A percentile compares a stretch with the other conserved stretches of the same genome.
phyloP scores from a whole-genome alignment of 257 asterid genomes.

The Solanum gandarillasii region DNA sequence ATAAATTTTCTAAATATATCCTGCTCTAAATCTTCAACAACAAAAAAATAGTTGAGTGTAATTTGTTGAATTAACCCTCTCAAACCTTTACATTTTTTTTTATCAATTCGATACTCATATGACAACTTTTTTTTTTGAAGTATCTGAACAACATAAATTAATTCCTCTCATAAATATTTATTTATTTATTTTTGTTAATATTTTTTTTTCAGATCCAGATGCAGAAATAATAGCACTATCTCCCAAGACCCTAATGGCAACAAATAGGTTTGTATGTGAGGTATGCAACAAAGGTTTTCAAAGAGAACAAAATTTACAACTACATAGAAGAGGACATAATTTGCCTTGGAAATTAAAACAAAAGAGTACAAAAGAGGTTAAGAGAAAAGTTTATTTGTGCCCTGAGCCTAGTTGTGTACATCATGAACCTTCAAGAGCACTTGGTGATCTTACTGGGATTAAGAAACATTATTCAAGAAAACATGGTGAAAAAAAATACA shows the following conservation, averaged over 20 bases:
- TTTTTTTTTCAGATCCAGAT: neutral
- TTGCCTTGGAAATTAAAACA: constrained; percentile 5
- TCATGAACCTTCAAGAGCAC: constrained; percentile 1
- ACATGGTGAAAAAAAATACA: constrained; percentile 3
- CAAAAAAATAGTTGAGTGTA: neutral
- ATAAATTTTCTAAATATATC: neutral
- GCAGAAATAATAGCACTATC: constrained; percentile 2
- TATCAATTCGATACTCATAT: neutral
- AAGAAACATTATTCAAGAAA: constrained; percentile 6
- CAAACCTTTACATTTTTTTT: neutral
- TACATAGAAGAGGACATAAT: constrained; percentile 7
- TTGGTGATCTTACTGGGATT: constrained; percentile 2
- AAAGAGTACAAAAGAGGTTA: neutral
- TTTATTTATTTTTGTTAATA: neutral
- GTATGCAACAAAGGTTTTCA: constrained; percentile 3
- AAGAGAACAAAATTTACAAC: constrained; percentile 1
- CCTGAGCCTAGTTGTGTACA: neutral
- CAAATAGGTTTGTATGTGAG: constrained; percentile 1
- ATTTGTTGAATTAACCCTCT: neutral
- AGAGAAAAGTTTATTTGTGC: neutral
- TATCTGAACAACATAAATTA: neutral
- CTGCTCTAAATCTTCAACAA: neutral
- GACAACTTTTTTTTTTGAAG: neutral
- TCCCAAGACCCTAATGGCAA: constrained; percentile 3
- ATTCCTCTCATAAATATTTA: neutral